Evolutionary conservation across 1,284 basidiomycete species (phyloP), one percentile per base, ranked within the genome.

Genomic region (Ustilago nuda): DNA sequence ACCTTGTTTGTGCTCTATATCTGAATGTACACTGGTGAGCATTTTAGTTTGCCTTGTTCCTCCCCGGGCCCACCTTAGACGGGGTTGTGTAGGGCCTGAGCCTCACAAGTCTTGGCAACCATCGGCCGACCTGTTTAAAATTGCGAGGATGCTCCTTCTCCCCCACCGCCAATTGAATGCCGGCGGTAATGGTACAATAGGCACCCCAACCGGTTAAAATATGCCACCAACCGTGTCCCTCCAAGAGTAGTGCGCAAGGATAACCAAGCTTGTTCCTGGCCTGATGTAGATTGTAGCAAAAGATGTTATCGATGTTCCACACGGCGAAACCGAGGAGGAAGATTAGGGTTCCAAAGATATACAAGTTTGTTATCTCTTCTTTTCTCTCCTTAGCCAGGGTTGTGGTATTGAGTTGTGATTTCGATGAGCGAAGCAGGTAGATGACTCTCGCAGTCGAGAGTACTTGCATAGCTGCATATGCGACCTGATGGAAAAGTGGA

Each of bases 301-400:
- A 89, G 66, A 89, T 82, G 79, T 89, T 89, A 79, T 89, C 89
- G 12, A 89, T 61, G 81, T 89, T 89, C 88, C 88, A 89, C 48
- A 89, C 86, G 2, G 73, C 81, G 66, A 89, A 89, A 2, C 88
- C 89, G 2, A 56, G 32, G 23, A 84, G 33, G 65, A 85, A 89
- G 32, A 85, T 78, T 23, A 61, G 33, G 0, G 73, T 52, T 17
- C 84, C 83, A 8, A 67, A 46, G n/a, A 61, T 39, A 55, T 73
- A 72, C 8, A 73, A 33, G 2, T 56, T 35, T 3, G 39, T 33
- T 37, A 69, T 78, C 17, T 75, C 57, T 2, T 35, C n/a, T 35
- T 63, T 66, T 23, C 66, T 59, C 30, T 54, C n/a, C 27, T 19
- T 48, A 39, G 71, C 70, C 4, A 53, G n/a, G 0, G 66, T 1